These are phyloP conservation scores for Ziziphus jujuba DNA, from an alignment of 306 rosid genomes.

Conservation along the genomic window DNA sequence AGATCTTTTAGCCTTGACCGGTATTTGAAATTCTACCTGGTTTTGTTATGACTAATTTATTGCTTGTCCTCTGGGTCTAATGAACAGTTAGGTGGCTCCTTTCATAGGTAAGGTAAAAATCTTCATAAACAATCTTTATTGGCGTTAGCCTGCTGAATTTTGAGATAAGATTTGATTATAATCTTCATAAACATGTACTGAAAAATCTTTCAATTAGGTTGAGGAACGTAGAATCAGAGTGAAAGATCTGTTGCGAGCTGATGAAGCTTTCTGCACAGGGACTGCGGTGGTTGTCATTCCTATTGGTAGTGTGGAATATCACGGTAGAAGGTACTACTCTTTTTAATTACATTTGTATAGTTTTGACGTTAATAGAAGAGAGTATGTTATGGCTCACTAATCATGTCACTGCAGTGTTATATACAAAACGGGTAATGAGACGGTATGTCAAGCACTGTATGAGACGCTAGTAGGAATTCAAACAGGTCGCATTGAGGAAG, in stretches of 20 bases:
- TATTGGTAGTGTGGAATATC: neutral
- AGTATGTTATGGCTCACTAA: no score
- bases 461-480: neutral
- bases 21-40: no score
- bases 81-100: no score
- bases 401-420: neutral
- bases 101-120: no score
- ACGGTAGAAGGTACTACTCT: neutral
- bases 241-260: neutral
- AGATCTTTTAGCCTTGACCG: no score
- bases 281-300: neutral
- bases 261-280: neutral
- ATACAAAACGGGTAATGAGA: neutral
- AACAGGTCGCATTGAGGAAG: neutral
- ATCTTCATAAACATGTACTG: neutral
- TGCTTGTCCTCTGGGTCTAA: no score
- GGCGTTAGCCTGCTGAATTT: neutral
- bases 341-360: neutral
- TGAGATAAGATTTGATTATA: neutral
- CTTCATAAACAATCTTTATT: no score
- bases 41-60: no score
- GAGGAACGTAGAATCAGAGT: neutral
- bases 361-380: neutral
- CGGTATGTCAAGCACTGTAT: neutral
- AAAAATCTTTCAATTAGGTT: neutral